Conservation (phyloP, 2,329 filamentous ascomycete species). For the Ophiognomonia clavigignenti-juglandacearum region DNA sequence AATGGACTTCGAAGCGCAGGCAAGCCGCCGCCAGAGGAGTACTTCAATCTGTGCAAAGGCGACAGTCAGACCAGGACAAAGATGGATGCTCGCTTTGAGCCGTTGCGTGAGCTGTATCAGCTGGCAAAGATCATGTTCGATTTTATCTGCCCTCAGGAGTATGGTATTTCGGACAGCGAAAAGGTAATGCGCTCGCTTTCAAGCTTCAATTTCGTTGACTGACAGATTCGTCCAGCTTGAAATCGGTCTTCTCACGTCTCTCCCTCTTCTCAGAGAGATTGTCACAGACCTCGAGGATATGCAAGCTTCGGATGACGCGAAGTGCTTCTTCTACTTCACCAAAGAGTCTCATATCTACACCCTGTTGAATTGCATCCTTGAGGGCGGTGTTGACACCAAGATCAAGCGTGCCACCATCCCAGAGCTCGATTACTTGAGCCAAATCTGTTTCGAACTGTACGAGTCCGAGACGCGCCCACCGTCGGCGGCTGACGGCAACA, state of each 20-base stretch:
- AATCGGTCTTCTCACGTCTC: conserved; percentile 88
- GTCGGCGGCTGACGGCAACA: conserved; percentile 39
- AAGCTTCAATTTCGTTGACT: conserved; percentile 1
- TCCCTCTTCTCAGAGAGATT: conserved; percentile 93
- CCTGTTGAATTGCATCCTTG: conserved; percentile 92
- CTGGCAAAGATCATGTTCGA: conserved; percentile 94
- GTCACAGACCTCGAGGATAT: conserved; percentile 96
- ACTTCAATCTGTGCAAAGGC: conserved; percentile 87
- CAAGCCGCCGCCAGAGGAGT: conserved; percentile 60
- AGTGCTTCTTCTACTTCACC: conserved; percentile 98
- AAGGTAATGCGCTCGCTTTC: conserved; percentile 46
- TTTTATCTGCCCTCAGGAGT: conserved; percentile 97
- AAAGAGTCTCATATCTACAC: conserved; percentile 99
- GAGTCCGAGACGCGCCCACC: conserved; percentile 74
- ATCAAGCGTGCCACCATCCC: conserved; percentile 93
- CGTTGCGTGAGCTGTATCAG: conserved; percentile 87
- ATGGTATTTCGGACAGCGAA: conserved; percentile 90
- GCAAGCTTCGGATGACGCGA: conserved; percentile 88
- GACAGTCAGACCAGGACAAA: conserved; percentile 71
- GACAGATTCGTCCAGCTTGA: conserved; percentile 54
- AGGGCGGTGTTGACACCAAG: conserved; percentile 95
- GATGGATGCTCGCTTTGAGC: conserved; percentile 78
- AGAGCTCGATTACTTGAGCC: conserved; percentile 93
- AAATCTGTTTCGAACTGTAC: conserved; percentile 97
- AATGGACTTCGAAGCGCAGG: conserved; percentile 43